Conservation (phyloP, 768 basidiomycete genomes). For the Psilocybe cubensis region DNA sequence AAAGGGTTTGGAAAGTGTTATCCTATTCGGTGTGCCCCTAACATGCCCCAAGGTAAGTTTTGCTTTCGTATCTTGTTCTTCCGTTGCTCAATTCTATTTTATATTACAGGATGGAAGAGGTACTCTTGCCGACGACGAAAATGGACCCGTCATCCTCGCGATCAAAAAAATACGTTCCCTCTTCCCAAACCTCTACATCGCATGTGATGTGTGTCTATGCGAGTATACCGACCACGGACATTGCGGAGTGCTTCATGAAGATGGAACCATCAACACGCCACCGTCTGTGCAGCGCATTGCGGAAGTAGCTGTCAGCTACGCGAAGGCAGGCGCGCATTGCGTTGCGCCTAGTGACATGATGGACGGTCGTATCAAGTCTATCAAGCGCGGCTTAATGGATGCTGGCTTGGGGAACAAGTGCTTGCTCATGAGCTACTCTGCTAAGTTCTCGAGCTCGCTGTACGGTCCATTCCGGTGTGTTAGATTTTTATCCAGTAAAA, state of each 20-base stretch:
- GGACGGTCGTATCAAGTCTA: constrained; percentile 91
- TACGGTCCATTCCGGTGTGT: constrained; percentile 95
- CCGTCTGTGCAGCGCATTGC: constrained; percentile 89
- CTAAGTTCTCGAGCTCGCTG: constrained; percentile 93
- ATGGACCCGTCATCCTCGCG: constrained; percentile 94
- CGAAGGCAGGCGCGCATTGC: constrained; percentile 94
- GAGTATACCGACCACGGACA: constrained; percentile 99
- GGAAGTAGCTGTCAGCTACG: constrained; percentile 91
- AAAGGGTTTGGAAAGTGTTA: constrained; percentile 91
- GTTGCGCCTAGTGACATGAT: constrained; percentile 99
- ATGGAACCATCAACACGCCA: constrained; percentile 77
- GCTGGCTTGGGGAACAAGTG: constrained; percentile 85
- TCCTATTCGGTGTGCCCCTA: constrained; percentile 92
- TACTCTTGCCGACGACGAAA: constrained; percentile 85
- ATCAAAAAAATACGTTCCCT: constrained; percentile 75
- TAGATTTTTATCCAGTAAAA: neutral
- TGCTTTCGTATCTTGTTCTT: neutral
- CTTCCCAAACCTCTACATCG: constrained; percentile 88
- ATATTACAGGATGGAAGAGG: constrained; percentile 74
- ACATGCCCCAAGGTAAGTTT: constrained; percentile 70
- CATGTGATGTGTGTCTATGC: constrained; percentile 97
- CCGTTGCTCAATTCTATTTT: neutral
- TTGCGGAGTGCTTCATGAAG: constrained; percentile 79
- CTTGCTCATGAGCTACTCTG: constrained; percentile 95
- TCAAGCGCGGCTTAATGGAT: constrained; percentile 86